Percentiles rank a stretch among this genome's conserved stretches.
Evolutionary conservation across 177 flowering plant species (phyloP).

Genomic region (Tripterygium wilfordii): DNA sequence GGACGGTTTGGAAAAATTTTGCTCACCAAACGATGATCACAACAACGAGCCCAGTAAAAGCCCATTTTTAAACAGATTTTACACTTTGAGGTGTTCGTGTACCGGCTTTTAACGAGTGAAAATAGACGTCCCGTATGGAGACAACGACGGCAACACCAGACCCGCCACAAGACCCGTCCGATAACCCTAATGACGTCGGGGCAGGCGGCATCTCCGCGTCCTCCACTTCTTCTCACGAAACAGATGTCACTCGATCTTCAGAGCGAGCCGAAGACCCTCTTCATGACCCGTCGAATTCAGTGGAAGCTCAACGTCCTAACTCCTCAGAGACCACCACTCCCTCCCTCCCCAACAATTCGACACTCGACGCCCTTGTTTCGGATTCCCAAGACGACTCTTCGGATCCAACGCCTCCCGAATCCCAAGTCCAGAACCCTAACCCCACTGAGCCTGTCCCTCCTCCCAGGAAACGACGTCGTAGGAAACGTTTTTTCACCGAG

Average conservation of each 20-base stretch:
- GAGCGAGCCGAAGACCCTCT: conserved; percentile 8
- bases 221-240: too few relatives aligned
- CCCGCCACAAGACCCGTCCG: conserved; percentile 12
- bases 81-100: too few relatives aligned
- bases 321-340: conserved; percentile 9
- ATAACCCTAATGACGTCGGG: conserved; percentile 12
- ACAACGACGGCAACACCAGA: not conserved
- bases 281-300: conserved; percentile 8
- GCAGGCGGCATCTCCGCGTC: conserved; percentile 23
- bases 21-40: too few relatives aligned
- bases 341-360: conserved; percentile 5
- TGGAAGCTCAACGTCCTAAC: conserved; percentile 10
- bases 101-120: too few relatives aligned
- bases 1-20: too few relatives aligned
- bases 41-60: too few relatives aligned
- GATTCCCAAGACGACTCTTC: conserved; percentile 37
- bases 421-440: conserved; percentile 5
- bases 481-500: conserved; percentile 39
- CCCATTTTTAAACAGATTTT: too few relatives aligned
- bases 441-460: conserved; percentile 26
- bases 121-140: conserved; percentile 18
- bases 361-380: conserved; percentile 14
- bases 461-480: conserved; percentile 21
- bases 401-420: conserved; percentile 37
- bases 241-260: conserved; percentile 14